phyloP scores from a whole-genome alignment of 2,329 filamentous ascomycete species.

The Sordariomycetes sp. region DNA sequence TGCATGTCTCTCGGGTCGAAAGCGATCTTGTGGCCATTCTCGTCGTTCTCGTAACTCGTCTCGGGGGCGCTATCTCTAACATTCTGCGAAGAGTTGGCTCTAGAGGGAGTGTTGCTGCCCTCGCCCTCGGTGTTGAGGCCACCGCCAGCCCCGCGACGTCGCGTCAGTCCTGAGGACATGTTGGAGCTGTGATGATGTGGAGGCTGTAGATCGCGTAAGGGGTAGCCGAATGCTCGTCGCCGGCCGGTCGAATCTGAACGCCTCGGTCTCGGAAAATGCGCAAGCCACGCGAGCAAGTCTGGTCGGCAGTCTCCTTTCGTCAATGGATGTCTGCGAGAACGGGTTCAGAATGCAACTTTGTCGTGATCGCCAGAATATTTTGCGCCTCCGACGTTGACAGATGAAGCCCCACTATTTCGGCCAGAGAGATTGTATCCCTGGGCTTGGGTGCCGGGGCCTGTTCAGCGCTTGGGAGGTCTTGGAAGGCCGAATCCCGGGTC shows the following conservation, averaged over 20 bases:
- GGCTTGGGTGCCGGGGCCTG: neutral
- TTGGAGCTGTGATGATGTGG: no score
- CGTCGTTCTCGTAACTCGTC: slow-evolving; percentile 84
- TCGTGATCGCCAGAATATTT: slow-evolving; percentile 4
- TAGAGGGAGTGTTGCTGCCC: slow-evolving; percentile 44
- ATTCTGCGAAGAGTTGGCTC: slow-evolving; percentile 46
- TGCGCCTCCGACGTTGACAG: slow-evolving; percentile 2
- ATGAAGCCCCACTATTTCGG: slow-evolving; percentile 3
- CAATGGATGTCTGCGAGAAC: no score
- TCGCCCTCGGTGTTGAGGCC: slow-evolving; percentile 50
- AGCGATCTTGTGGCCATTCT: slow-evolving; percentile 98
- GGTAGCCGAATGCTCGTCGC: neutral
- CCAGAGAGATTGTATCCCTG: neutral
- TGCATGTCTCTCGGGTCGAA: slow-evolving; percentile 96
- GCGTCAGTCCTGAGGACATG: slow-evolving; percentile 43
- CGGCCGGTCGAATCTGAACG: no score
- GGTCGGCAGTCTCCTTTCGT: no score
- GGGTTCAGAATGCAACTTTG: no score
- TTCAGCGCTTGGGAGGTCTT: no score
- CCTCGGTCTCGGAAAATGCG: no score
- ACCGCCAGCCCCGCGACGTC: slow-evolving; percentile 61
- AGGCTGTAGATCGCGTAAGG: no score
- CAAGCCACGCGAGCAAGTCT: no score
- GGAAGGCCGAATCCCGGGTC: no score
- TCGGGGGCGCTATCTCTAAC: slow-evolving; percentile 49